Conservation (phyloP, 805 yeast genomes). For the Candida broadrunensis region DNA sequence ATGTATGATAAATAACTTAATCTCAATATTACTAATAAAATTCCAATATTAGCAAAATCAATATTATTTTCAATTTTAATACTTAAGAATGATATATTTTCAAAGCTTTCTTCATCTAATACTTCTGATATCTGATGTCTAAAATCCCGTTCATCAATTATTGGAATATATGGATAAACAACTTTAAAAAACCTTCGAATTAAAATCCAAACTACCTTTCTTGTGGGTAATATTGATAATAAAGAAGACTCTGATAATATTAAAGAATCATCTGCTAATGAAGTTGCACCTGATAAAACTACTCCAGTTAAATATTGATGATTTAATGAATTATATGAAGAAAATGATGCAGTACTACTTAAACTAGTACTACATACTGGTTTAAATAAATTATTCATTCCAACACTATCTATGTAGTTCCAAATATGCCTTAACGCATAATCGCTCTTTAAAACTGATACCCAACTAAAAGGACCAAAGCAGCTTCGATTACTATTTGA, state of each 20-base stretch:
- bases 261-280: not conserved
- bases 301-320: not conserved
- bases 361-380: not conserved
- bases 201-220: slow-evolving; percentile 49
- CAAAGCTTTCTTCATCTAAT: slow-evolving; percentile 33
- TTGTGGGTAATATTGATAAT: slow-evolving; percentile 43
- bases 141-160: slow-evolving; percentile 54
- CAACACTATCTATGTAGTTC: not conserved
- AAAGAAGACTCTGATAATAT: not conserved
- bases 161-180: slow-evolving; percentile 61
- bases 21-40: slow-evolving; percentile 39
- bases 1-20: slow-evolving; percentile 40
- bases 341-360: not conserved
- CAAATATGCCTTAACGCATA: not conserved
- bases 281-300: not conserved
- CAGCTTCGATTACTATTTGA: not conserved
- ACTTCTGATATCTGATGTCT: slow-evolving; percentile 36
- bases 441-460: not conserved
- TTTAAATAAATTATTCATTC: not conserved
- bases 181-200: slow-evolving; percentile 56
- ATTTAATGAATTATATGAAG: not conserved
- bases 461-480: not conserved
- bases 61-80: slow-evolving; percentile 32
- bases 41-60: slow-evolving; percentile 40
- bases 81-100: slow-evolving; percentile 18